These are phyloP conservation scores for Eleusine coracana DNA, from an alignment of 176 grass and related monocot species.

Conservation along the genomic window DNA sequence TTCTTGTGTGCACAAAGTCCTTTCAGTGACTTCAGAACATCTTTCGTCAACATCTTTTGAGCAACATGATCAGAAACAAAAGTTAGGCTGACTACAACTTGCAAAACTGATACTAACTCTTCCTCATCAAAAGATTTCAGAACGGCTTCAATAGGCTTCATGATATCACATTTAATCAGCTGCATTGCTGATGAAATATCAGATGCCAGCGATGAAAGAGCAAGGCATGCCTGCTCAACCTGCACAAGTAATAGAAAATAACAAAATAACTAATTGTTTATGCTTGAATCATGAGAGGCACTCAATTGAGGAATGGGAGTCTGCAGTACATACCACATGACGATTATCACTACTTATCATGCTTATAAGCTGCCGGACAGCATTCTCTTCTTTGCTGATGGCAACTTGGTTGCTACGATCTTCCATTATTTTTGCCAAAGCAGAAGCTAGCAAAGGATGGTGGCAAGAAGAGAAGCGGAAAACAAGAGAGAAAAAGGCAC, in stretches of 20 bases:
- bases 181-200: constrained; percentile 92
- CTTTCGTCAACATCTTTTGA: constrained; percentile 93
- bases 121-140: constrained; percentile 83
- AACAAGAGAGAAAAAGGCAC: constrained; percentile 95
- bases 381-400: constrained; percentile 97
- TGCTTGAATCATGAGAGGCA: constrained; percentile 5
- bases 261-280: neutral
- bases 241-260: constrained; percentile 35
- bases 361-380: constrained; percentile 86
- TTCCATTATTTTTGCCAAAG: constrained; percentile 93
- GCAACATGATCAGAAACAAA: constrained; percentile 96
- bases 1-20: constrained; percentile 91
- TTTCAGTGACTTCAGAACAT: constrained; percentile 91
- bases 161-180: constrained; percentile 92
- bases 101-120: constrained; percentile 90
- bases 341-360: constrained; percentile 97
- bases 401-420: constrained; percentile 80
- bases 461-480: constrained; percentile 99
- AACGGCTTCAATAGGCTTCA: constrained; percentile 95
- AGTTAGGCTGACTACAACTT: constrained; percentile 87
- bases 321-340: constrained; percentile 69
- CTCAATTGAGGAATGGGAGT: neutral
- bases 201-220: constrained; percentile 83
- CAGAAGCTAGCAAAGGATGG: constrained; percentile 95
- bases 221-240: constrained; percentile 96